These are phyloP conservation scores for Penicillium verhagenii DNA, from an alignment of 495 filamentous ascomycete species.

Conservation along the genomic window DNA sequence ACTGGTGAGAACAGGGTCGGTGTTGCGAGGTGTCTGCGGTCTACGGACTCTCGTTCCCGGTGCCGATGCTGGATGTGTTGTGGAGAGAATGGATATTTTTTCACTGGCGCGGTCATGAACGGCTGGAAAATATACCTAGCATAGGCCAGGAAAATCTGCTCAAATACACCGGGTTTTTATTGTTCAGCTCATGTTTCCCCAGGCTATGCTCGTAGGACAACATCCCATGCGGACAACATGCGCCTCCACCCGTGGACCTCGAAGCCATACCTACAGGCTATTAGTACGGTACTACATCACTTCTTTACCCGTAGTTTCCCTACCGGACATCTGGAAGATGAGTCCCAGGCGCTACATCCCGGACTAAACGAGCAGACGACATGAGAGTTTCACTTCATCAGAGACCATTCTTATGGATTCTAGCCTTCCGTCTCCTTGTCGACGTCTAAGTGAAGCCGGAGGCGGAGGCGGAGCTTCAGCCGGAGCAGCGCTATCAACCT, in stretches of 20 bases:
- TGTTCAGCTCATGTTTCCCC: constrained; percentile 13
- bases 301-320: too few species aligned
- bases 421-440: too few species aligned
- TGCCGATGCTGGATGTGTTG: constrained; percentile 24
- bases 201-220: constrained; percentile 45
- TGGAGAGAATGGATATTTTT: constrained; percentile 28
- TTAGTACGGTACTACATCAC: too few species aligned
- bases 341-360: too few species aligned
- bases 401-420: too few species aligned
- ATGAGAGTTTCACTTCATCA: too few species aligned
- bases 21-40: constrained; percentile 16
- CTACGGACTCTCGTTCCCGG: constrained; percentile 18
- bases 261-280: too few species aligned
- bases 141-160: constrained; percentile 39
- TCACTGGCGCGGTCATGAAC: constrained; percentile 31
- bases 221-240: not conserved
- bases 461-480: too few species aligned
- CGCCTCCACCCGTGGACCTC: not conserved
- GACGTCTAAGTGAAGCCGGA: too few species aligned
- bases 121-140: constrained; percentile 38
- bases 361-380: too few species aligned
- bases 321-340: too few species aligned
- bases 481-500: too few species aligned
- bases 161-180: constrained; percentile 36
- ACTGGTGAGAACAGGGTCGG: constrained; percentile 20